A percentile compares a stretch with the other conserved stretches of the same genome.
These are phyloP conservation scores for Oryza glaberrima DNA, from an alignment of 176 grass and related monocot genomes.

Conservation along the genomic window DNA sequence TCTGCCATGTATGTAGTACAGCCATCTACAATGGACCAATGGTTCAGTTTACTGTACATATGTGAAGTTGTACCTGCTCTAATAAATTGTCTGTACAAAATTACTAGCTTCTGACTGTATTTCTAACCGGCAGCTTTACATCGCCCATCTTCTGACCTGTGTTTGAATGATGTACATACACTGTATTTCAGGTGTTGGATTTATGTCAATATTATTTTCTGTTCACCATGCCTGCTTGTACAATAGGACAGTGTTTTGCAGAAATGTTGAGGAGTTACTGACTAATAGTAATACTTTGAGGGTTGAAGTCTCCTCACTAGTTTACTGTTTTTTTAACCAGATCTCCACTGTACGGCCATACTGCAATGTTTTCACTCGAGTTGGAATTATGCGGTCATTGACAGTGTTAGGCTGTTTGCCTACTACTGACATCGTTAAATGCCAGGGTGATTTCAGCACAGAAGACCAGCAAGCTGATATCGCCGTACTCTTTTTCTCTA, in stretches of 20 bases:
- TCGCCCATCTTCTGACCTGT: background rate
- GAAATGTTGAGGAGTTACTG: background rate
- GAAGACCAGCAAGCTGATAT: background rate
- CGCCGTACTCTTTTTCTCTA: too few relatives aligned
- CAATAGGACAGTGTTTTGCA: background rate
- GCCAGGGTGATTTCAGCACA: background rate
- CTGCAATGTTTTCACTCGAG: background rate
- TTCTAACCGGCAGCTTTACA: background rate
- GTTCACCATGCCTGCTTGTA: background rate
- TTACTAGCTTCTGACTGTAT: background rate
- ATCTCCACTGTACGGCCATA: background rate
- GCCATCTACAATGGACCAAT: background rate
- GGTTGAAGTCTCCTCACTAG: background rate
- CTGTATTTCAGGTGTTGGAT: background rate
- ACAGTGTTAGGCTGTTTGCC: background rate
- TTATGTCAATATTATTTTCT: conserved; percentile 3
- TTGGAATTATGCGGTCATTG: background rate
- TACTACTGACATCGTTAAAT: background rate
- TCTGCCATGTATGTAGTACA: background rate
- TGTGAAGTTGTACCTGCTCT: background rate
- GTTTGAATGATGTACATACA: background rate
- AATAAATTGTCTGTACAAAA: background rate
- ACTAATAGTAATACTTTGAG: background rate
- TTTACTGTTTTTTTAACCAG: background rate
- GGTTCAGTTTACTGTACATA: background rate